Evolutionary conservation across 164 flowering plant species (phyloP).

Genomic region (Berberis vulgaris): DNA sequence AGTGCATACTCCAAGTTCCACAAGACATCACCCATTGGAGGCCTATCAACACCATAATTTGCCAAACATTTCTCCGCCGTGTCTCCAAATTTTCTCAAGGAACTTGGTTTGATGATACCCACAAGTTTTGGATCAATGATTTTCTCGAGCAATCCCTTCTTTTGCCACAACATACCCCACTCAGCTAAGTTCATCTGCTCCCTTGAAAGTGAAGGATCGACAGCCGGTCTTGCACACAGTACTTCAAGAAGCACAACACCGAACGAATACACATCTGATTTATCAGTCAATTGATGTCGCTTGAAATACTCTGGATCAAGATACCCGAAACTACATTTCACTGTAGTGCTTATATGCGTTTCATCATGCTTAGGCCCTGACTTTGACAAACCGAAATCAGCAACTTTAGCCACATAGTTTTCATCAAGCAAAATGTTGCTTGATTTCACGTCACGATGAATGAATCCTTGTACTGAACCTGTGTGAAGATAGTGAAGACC

Average conservation of each 20-base stretch:
- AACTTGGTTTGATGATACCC: conserved; percentile 18
- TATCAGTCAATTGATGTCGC: conserved; percentile 19
- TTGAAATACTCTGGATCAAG: conserved; percentile 25
- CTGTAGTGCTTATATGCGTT: conserved; percentile 24
- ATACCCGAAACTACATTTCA: conserved; percentile 29
- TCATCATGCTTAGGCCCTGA: conserved; percentile 16
- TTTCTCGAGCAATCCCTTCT: conserved; percentile 19
- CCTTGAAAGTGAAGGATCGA: conserved; percentile 15
- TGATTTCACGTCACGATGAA: conserved; percentile 24
- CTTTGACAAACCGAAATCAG: conserved; percentile 26
- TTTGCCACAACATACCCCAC: conserved; percentile 23
- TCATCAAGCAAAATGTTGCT: conserved; percentile 23
- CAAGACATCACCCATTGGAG: conserved; percentile 30
- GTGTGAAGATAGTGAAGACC: conserved; percentile 31
- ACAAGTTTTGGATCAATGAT: conserved; percentile 20
- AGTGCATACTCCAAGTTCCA: conserved; percentile 35
- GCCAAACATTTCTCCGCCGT: conserved; percentile 28
- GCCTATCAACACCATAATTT: conserved; percentile 25
- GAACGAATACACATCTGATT: conserved; percentile 28
- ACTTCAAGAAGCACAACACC: conserved; percentile 28
- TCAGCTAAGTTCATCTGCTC: conserved; percentile 21
- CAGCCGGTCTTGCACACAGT: conserved; percentile 20
- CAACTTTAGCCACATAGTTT: conserved; percentile 20
- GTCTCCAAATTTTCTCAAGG: conserved; percentile 22
- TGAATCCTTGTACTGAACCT: conserved; percentile 19